A percentile compares a stretch with the other conserved stretches of the same genome.
These are phyloP conservation scores for Hypholoma sublateritium DNA, from an alignment of 768 basidiomycete species.

Conservation along the genomic window DNA sequence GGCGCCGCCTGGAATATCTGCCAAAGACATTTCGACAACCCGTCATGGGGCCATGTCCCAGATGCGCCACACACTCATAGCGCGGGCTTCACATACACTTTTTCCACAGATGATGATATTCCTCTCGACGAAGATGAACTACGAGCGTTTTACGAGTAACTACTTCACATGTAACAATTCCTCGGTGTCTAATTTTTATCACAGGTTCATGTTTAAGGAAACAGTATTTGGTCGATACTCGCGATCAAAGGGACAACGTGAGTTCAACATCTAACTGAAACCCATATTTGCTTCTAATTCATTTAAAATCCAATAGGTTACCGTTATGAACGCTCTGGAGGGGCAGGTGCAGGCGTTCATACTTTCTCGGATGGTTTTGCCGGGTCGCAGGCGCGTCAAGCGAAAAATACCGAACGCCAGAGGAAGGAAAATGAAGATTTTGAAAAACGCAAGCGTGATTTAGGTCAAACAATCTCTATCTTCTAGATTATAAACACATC, in stretches of 20 bases:
- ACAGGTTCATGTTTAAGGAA: constrained; percentile 35
- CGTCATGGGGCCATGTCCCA: constrained; percentile 23
- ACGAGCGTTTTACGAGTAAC: constrained; percentile 30
- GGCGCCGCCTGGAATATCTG: constrained; percentile 36
- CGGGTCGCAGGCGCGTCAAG: constrained; percentile 20
- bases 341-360: constrained; percentile 13
- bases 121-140: constrained; percentile 29
- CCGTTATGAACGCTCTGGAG: constrained; percentile 25
- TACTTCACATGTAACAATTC: constrained; percentile 3
- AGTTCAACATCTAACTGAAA: constrained; percentile 12
- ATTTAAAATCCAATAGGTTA: constrained; percentile 22
- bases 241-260: constrained; percentile 27
- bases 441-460: constrained; percentile 30
- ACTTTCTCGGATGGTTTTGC: constrained; percentile 19
- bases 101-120: constrained; percentile 24
- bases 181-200: neutral
- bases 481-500: neutral
- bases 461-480: constrained; percentile 21
- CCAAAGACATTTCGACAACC: constrained; percentile 34
- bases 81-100: neutral
- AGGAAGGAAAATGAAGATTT: constrained; percentile 30
- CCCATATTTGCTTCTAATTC: neutral
- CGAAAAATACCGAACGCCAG: constrained; percentile 20
- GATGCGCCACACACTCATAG: constrained; percentile 1
- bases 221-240: constrained; percentile 27